Evolutionary conservation across 2,329 filamentous ascomycete genomes (phyloP), one percentile per base, ranked within the genome.

Genomic region (Sporothrix mexicana): DNA sequence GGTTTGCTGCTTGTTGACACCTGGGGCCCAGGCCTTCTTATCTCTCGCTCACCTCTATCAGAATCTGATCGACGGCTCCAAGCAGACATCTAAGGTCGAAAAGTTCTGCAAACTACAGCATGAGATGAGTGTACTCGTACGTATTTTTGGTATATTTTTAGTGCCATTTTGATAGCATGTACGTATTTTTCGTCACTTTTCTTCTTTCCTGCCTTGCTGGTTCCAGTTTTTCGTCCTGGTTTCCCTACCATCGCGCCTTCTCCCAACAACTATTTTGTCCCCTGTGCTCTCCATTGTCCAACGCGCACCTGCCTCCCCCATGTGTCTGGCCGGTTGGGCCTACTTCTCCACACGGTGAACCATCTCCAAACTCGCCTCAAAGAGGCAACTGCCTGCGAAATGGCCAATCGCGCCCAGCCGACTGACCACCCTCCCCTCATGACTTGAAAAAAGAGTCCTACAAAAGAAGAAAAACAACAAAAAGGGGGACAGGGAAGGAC

Each of bases 341-440:
- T 9, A 3, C 59, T 61, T 61, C 57, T 62, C 57, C 57, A 62
- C 59, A 20, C 59, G 30, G 17, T 43, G 59, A 43, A n/a, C 30
- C 57, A 61, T 41, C 57, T 17, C 57, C 57, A 61, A 61, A 41
- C 17, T 30, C 57, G 25, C 61, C 36, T 64, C 61, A 64, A 66
- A 47, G 43, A 49, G 62, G 62, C 62, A 67, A 67, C 62, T 49
- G 62, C 62, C 62, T 49, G 62, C 62, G 62, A 67, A 17, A 25
- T 45, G 61, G 36, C 62, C 62, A 67, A 67, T 67, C 6, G 62
- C 62, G 20, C 13, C 20, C 13, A 49, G 43, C 43, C 62, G 43
- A 30, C 43, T 17, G 43, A 30, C 43, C 62, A 67, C 10, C 9
- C n/a, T 20, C 43, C 43, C 43, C 20, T 10, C 43, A 49, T 49